Evolutionary conservation across 2,329 filamentous ascomycete genomes (phyloP).

Genomic region (Ramularia collo-cygni): DNA sequence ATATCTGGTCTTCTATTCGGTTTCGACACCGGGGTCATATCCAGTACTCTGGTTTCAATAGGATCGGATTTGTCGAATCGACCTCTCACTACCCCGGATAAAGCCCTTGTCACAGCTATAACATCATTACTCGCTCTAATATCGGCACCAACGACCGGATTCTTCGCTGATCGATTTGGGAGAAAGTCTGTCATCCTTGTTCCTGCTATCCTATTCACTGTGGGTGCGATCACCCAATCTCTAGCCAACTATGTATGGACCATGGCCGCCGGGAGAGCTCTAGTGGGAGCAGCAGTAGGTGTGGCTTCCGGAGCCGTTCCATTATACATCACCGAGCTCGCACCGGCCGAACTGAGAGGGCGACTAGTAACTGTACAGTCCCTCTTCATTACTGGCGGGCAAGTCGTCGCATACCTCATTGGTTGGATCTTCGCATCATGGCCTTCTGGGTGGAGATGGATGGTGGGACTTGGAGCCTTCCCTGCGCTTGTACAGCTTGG

Average conservation of each 20-base stretch:
- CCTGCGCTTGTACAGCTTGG: conserved; percentile 67
- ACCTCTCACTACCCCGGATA: conserved; percentile 45
- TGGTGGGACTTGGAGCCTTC: conserved; percentile 76
- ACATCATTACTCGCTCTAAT: conserved; percentile 53
- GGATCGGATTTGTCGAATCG: conserved; percentile 46
- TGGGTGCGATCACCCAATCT: conserved; percentile 62
- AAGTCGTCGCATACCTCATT: conserved; percentile 79
- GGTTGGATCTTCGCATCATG: conserved; percentile 65
- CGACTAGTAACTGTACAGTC: conserved; percentile 74
- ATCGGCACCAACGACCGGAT: conserved; percentile 34
- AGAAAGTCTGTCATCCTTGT: conserved; percentile 42
- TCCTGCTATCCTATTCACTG: conserved; percentile 60
- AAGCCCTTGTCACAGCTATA: conserved; percentile 51
- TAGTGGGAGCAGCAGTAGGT: conserved; percentile 64
- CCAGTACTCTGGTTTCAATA: conserved; percentile 52
- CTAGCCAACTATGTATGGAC: conserved; percentile 48
- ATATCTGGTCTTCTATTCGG: conserved; percentile 55
- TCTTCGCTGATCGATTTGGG: conserved; percentile 45
- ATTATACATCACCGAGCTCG: conserved; percentile 41
- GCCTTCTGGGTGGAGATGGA: conserved; percentile 72
- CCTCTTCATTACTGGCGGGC: conserved; percentile 78
- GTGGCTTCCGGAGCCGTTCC: conserved; percentile 74
- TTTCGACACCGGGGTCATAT: conserved; percentile 58
- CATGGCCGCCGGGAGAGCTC: conserved; percentile 62
- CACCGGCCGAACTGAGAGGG: conserved; percentile 50